Evolutionary conservation across 1,139 yeast species (phyloP), one percentile per base, ranked within the genome.

Genomic region (Hyphopichia buzzinii): DNA sequence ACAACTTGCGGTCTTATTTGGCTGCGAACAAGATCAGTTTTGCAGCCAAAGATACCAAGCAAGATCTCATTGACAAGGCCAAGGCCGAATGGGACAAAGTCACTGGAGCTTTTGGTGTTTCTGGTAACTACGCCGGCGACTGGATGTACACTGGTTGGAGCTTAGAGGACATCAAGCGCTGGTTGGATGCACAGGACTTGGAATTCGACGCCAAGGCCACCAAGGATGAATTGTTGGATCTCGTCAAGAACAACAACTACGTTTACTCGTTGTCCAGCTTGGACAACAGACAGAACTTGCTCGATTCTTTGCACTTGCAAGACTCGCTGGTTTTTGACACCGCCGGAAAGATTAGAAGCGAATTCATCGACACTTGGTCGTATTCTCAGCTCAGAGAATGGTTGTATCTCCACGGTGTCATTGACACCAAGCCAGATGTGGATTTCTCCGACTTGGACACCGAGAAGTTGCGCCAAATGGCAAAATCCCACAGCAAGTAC

Each of bases 121-220:
- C 77, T 2, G 79, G 77, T 8, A 56, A 54, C 31, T 74, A 76
- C 41, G 74, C 79, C n/a, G 74, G 79, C 8, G 67, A 63, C 34
- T 68, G 77, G 68, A 57, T 75, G 33, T 78, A 73, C 48, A 52
- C 64, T 13, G 48, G 62, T 21, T 78, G 83, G 81, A 56, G 62
- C 24, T 49, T 50, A 11, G 58, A 63, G 5, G 74, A 71, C 32
- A 52, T 77, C 44, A 57, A 68, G 44, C 51, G 63, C 14, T 74
- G 85, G 77, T 54, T 77, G 37, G 57, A 62, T 19, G 59, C 73
- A 26, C 61, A 75, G 39, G 70, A 71, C 17, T 55, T 76, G 39
- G 64, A 48, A 15, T 72, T 67, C 48, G 64, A 66, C 36, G 52
- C 66, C 19, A 52, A 58, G 7, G 63, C 57, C 32, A 61, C 67